Evolutionary conservation across 129 eudicot genomes (phyloP).

Genomic region (Solidago caesia): DNA sequence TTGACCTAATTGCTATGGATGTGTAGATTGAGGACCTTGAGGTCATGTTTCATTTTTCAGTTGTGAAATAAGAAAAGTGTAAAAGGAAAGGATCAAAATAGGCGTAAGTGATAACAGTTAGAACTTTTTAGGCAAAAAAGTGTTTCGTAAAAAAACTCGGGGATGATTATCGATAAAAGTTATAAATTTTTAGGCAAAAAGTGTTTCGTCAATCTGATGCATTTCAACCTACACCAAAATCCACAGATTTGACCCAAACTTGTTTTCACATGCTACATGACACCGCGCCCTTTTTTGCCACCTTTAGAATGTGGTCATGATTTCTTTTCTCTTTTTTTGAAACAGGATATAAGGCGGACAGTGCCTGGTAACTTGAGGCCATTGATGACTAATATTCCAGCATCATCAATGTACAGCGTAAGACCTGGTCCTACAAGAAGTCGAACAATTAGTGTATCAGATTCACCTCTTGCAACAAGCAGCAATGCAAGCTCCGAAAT

Average conservation of each 20-base stretch:
- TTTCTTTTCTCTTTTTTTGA: slow-evolving; percentile 4
- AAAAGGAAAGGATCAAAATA: not conserved
- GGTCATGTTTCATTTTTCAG: not conserved
- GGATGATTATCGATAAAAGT: no score
- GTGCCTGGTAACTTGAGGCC: slow-evolving; percentile 91
- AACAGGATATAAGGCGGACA: slow-evolving; percentile 84
- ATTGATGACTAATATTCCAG: slow-evolving; percentile 91
- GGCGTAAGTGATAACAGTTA: not conserved
- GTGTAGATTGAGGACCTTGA: not conserved
- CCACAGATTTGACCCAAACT: no score
- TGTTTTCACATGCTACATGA: no score
- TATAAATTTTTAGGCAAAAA: not conserved
- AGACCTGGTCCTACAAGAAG: slow-evolving; percentile 78
- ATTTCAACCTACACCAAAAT: not conserved
- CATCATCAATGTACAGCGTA: slow-evolving; percentile 97
- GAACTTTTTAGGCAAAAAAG: not conserved
- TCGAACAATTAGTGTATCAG: slow-evolving; percentile 69
- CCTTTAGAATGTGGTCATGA: not conserved
- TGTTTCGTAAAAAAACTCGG: not conserved
- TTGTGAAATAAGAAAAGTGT: no score
- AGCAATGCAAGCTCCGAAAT: slow-evolving; percentile 93
- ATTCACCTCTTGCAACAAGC: slow-evolving; percentile 93
- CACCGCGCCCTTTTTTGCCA: not conserved
- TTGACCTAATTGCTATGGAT: not conserved
- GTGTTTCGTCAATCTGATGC: not conserved